Percentiles rank a stretch among this genome's conserved stretches.
Evolutionary conservation across 2,329 filamentous ascomycete species (phyloP).

Genomic region (Thelonectria rubi): DNA sequence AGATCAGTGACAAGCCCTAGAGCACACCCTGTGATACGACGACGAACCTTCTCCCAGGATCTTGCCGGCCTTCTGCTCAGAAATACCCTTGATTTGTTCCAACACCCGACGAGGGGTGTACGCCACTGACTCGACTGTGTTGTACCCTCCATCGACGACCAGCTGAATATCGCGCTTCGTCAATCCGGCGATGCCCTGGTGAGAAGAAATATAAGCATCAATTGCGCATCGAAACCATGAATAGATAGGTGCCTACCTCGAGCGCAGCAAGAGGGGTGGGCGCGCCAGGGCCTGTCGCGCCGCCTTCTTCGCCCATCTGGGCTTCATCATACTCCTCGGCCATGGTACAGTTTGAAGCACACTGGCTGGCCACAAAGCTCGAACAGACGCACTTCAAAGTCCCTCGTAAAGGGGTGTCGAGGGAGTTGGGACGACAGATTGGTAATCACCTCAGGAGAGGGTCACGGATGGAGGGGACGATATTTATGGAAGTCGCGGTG

Average conservation of each 20-base stretch:
- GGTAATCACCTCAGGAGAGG: slow-evolving; percentile 22
- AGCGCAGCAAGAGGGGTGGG: slow-evolving; percentile 87
- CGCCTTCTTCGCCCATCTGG: slow-evolving; percentile 72
- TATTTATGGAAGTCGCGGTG: slow-evolving; percentile 43
- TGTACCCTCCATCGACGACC: slow-evolving; percentile 88
- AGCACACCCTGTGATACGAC: background rate
- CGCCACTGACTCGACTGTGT: slow-evolving; percentile 94
- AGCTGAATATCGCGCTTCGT: slow-evolving; percentile 97
- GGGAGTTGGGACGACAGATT: slow-evolving; percentile 17
- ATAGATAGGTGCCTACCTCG: slow-evolving; percentile 68
- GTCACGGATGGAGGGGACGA: slow-evolving; percentile 28
- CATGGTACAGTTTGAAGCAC: slow-evolving; percentile 47
- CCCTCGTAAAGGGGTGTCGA: background rate
- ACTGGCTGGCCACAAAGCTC: background rate
- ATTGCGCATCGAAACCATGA: background rate
- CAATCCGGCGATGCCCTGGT: slow-evolving; percentile 82
- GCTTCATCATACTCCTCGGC: slow-evolving; percentile 71
- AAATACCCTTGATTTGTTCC: slow-evolving; percentile 98
- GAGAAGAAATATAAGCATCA: slow-evolving; percentile 21
- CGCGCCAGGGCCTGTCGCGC: slow-evolving; percentile 85
- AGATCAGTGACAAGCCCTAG: slow-evolving; percentile 23
- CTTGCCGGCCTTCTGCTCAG: slow-evolving; percentile 94
- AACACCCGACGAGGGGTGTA: slow-evolving; percentile 86
- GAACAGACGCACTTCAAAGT: background rate
- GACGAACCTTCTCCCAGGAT: slow-evolving; percentile 83